Conservation (phyloP, 352 stramenopile species). For the Albugo laibachii region DNA sequence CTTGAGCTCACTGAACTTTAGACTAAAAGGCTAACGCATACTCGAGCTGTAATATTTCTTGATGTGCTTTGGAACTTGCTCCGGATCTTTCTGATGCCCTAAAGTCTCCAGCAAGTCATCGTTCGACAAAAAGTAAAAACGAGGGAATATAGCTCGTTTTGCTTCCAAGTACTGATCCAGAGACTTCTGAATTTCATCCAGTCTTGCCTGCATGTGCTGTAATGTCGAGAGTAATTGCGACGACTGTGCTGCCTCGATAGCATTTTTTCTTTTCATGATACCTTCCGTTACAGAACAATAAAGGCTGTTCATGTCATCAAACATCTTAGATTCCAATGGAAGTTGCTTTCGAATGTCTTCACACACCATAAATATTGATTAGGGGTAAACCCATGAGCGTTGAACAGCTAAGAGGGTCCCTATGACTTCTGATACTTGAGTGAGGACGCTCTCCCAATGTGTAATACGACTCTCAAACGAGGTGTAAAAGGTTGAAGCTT, state of each 20-base stretch:
- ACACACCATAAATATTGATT: constrained; percentile 89
- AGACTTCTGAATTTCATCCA: constrained; percentile 78
- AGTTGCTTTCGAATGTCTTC: constrained; percentile 90
- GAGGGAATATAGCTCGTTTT: constrained; percentile 72
- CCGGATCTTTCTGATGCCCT: constrained; percentile 70
- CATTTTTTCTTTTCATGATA: constrained; percentile 66
- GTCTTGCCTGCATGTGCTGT: constrained; percentile 64
- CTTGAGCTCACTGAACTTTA: no score
- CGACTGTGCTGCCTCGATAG: constrained; percentile 36
- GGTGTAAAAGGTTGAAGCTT: constrained; percentile 84
- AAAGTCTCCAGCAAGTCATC: constrained; percentile 76
- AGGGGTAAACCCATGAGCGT: constrained; percentile 89
- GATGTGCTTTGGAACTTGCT: constrained; percentile 80
- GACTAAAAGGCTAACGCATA: no score
- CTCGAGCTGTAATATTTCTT: constrained; percentile 89
- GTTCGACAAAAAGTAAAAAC: constrained; percentile 82
- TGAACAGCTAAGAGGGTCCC: constrained; percentile 80
- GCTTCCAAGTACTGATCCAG: constrained; percentile 76
- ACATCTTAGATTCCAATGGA: constrained; percentile 63
- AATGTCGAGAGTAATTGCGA: constrained; percentile 36
- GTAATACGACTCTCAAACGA: constrained; percentile 80
- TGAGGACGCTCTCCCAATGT: constrained; percentile 74
- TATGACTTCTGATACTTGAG: constrained; percentile 79
- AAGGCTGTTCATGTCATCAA: constrained; percentile 70
- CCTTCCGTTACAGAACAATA: constrained; percentile 54